Evolutionary conservation across 2,329 filamentous ascomycete genomes (phyloP).

Genomic region (Orbilia blumenaviensis): DNA sequence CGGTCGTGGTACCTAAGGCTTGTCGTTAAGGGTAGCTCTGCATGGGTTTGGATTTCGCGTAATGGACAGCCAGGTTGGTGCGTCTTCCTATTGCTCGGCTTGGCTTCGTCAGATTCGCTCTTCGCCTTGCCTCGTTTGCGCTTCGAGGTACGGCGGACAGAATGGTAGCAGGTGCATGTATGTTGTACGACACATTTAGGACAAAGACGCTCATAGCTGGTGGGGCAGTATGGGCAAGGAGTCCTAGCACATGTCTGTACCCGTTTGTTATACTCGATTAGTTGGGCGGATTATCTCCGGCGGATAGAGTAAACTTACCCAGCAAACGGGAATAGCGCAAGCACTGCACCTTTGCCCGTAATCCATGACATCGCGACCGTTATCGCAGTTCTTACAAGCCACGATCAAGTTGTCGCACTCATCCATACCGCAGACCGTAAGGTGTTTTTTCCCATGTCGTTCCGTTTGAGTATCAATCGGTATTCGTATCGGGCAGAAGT

Average conservation of each 20-base stretch:
- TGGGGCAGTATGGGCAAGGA: constrained; percentile 40
- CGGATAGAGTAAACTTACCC: constrained; percentile 26
- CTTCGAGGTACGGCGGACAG: constrained; percentile 41
- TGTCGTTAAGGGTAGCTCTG: constrained; percentile 34
- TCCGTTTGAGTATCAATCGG: constrained; percentile 50
- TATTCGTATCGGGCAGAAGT: constrained; percentile 47
- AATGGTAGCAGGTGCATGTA: constrained; percentile 47
- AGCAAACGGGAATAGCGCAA: constrained; percentile 47
- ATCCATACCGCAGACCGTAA: constrained; percentile 45
- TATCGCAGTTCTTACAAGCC: constrained; percentile 45
- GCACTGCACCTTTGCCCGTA: constrained; percentile 48
- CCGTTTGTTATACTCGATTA: background rate
- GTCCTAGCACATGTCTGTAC: constrained; percentile 43
- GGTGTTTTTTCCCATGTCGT: constrained; percentile 44
- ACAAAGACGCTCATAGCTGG: constrained; percentile 44
- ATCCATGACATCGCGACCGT: constrained; percentile 49
- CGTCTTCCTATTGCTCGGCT: constrained; percentile 44
- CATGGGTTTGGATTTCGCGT: constrained; percentile 38
- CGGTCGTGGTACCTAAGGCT: constrained; percentile 42
- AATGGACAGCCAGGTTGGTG: constrained; percentile 42
- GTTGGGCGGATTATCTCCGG: background rate
- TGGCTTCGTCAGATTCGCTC: constrained; percentile 33
- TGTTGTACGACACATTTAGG: constrained; percentile 39
- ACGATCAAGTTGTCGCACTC: constrained; percentile 42
- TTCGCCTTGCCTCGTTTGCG: constrained; percentile 33